These are phyloP conservation scores for Jaltomata sinuosa DNA, from an alignment of 257 asterid genomes.

Conservation along the genomic window DNA sequence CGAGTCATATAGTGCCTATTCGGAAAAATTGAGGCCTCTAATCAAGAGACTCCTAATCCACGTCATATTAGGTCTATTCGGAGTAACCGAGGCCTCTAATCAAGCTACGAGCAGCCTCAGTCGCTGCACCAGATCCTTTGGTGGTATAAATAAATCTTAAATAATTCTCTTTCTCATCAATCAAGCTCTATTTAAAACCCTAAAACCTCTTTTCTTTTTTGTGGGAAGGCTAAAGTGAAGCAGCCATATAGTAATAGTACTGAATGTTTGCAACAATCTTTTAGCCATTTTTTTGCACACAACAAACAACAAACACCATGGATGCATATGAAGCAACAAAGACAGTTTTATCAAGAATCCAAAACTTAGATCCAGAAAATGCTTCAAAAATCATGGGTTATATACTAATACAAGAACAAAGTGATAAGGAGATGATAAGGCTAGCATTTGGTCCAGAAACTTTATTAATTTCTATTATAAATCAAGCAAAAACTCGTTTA, in stretches of 20 bases:
- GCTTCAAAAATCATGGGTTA: conserved; percentile 84
- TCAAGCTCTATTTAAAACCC: not conserved
- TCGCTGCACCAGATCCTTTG: too few relatives aligned
- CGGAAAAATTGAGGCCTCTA: too few relatives aligned
- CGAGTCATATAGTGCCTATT: too few relatives aligned
- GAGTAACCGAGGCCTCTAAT: too few relatives aligned
- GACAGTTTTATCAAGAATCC: conserved; percentile 71
- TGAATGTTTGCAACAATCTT: not conserved
- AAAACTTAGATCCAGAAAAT: conserved; percentile 64
- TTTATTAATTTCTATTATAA: conserved; percentile 36
- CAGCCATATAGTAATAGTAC: too few relatives aligned
- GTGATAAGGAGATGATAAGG: conserved; percentile 79
- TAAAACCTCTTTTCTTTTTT: too few relatives aligned
- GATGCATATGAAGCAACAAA: conserved; percentile 69
- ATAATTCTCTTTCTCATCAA: too few relatives aligned
- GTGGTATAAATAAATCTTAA: too few relatives aligned
- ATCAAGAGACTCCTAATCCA: too few relatives aligned
- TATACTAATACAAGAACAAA: conserved; percentile 67
- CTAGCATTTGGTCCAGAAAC: conserved; percentile 73
- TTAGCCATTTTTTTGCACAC: not conserved
- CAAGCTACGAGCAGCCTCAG: too few relatives aligned
- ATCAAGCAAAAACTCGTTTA: conserved; percentile 43
- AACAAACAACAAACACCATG: conserved; percentile 21
- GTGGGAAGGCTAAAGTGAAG: too few relatives aligned
- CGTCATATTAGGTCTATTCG: too few relatives aligned